Evolutionary conservation across 1,284 basidiomycete genomes (phyloP).

Genomic region (Fomitiporia mediterranea): DNA sequence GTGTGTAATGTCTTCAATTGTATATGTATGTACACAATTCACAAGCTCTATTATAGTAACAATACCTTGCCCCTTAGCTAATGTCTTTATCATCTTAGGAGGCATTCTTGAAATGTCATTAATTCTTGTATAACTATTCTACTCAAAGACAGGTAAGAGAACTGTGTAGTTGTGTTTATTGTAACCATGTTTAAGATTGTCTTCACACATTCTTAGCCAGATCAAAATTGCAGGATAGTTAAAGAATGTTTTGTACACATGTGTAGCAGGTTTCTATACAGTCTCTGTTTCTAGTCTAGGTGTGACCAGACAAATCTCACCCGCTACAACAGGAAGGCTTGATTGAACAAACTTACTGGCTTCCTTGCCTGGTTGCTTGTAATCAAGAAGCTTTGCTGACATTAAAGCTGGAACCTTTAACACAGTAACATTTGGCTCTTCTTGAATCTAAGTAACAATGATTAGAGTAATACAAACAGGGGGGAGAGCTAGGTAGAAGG

Average conservation of each 20-base stretch:
- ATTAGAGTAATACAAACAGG: not conserved
- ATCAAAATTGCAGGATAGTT: not conserved
- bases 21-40: not conserved
- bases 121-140: not conserved
- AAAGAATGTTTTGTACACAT: not conserved
- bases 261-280: too few relatives aligned
- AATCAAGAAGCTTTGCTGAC: not conserved
- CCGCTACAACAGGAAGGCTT: not conserved
- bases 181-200: not conserved
- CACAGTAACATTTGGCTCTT: not conserved
- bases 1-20: not conserved
- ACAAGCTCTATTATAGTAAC: not conserved
- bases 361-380: not conserved
- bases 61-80: not conserved
- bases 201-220: not conserved
- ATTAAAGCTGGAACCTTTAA: not conserved
- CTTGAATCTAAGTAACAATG: not conserved
- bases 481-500: not conserved
- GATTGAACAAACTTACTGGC: not conserved
- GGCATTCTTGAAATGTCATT: not conserved
- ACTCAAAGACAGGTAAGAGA: not conserved
- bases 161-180: not conserved
- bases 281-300: not conserved
- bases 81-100: not conserved
- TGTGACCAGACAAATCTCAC: not conserved